Evolutionary conservation across 148 eudicot genomes (phyloP).

Genomic region (Polygonum maritimum): DNA sequence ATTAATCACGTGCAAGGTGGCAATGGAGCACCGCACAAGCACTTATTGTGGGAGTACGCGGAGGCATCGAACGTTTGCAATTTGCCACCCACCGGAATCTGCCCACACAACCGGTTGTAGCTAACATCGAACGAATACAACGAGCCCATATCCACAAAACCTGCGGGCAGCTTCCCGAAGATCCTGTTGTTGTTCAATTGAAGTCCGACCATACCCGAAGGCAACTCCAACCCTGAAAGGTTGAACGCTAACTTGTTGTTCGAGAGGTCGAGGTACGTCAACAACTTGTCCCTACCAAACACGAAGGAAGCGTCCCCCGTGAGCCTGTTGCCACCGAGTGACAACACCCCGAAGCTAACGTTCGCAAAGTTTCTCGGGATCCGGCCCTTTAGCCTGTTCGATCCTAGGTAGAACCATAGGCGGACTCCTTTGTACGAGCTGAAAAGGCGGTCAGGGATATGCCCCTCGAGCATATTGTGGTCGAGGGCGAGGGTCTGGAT

Average conservation of each 20-base stretch:
- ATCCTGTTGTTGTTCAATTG: conserved; percentile 17
- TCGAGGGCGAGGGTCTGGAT: too few relatives aligned
- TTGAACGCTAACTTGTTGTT: conserved; percentile 14
- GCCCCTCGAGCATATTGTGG: too few relatives aligned
- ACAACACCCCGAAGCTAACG: too few relatives aligned
- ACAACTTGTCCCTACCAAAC: background rate
- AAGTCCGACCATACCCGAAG: background rate
- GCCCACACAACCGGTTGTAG: conserved; percentile 40
- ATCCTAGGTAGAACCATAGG: background rate
- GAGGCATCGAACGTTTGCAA: conserved; percentile 19
- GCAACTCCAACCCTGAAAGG: conserved; percentile 13
- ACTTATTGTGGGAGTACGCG: conserved; percentile 31
- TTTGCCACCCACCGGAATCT: conserved; percentile 26
- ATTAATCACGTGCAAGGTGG: background rate
- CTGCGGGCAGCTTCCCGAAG: conserved; percentile 11
- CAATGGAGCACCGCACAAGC: conserved; percentile 51
- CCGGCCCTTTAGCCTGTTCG: background rate
- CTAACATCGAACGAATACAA: conserved; percentile 29
- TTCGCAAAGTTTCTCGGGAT: too few relatives aligned
- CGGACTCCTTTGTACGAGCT: background rate
- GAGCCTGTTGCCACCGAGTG: background rate
- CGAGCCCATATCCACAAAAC: background rate
- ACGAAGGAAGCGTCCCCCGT: background rate
- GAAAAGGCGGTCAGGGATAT: too few relatives aligned
- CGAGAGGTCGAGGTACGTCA: background rate